phyloP scores from a whole-genome alignment of 768 basidiomycete species.

The Daedaleopsis nitida region DNA sequence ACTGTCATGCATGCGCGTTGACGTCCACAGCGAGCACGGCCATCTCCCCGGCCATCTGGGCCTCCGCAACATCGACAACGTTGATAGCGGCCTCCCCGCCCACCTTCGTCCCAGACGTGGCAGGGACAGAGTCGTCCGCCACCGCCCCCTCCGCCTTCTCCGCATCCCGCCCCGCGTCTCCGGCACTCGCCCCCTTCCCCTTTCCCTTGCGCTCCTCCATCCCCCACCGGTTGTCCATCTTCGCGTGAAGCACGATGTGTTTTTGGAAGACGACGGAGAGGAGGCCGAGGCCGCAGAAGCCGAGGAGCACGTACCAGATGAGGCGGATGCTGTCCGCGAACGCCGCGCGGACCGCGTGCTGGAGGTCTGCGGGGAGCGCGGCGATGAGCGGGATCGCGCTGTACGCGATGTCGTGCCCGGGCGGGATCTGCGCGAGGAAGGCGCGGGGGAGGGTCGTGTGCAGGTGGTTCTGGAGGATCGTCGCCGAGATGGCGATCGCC shows the following conservation, averaged over 20 bases:
- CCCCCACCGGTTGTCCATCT: conserved; percentile 29
- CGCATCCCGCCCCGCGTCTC: no score
- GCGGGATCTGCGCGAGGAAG: conserved; percentile 31
- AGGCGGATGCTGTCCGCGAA: conserved; percentile 32
- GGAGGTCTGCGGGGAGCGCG: conserved; percentile 24
- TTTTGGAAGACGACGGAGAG: conserved; percentile 30
- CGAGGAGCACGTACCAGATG: conserved; percentile 38
- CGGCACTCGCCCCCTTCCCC: background rate
- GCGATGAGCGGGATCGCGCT: conserved; percentile 34
- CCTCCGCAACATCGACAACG: no score
- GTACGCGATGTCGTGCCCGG: conserved; percentile 29
- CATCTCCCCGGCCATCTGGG: no score
- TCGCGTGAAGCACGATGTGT: conserved; percentile 29
- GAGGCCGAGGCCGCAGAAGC: conserved; percentile 31
- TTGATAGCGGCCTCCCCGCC: no score
- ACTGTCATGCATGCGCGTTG: no score
- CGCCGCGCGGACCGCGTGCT: conserved; percentile 29
- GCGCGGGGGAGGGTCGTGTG: conserved; percentile 28
- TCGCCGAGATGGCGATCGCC: conserved; percentile 40
- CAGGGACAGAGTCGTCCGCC: no score
- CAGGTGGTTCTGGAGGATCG: conserved; percentile 43
- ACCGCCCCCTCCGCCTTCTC: no score
- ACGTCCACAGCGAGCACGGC: no score
- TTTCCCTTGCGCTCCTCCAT: conserved; percentile 7
- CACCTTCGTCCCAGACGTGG: no score